Evolutionary conservation across 805 yeast species (phyloP), one percentile per base, ranked within the genome.

Genomic region (Wickerhamiella allomyrinae): DNA sequence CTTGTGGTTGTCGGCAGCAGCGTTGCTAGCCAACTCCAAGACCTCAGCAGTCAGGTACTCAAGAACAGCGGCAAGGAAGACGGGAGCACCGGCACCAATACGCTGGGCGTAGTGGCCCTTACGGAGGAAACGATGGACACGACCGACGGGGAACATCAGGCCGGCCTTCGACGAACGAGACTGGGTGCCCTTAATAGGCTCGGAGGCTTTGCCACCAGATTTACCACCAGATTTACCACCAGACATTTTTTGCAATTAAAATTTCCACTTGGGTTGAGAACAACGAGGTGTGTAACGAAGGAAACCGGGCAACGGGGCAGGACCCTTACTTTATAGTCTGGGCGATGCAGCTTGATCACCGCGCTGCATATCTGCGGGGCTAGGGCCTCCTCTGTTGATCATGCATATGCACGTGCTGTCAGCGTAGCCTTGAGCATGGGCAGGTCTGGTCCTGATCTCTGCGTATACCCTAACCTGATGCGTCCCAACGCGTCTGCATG

Each of bases 41-140:
- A 89, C 94, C 70, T 89, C 97, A 29, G 97, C 96, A 42, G 96
- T 86, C 59, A 89, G 70, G 67, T 89, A 89, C 66, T 89, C 97
- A 52, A 89, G 74, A 35, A 89, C 97, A 17, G 96, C 95, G 43
- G 96, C 87, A 51, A 89, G 71, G 63, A 89, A 89, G 49, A 89
- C 89, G 39, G 99, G 97, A 34, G 95, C 79, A 61, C 79, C 65
- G 62, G 81, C 74, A 45, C 95, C 95, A 39, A 85, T 93, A 62
- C 95, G 68, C 56, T 53, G 60, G 50, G 74, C 73, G 57, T 72
- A 75, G 65, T 83, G 84, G 50, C 80, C 83, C 63, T 73, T 79
- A 70, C 87, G 89, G 64, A 91, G 71, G 62, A 86, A 89, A 70
- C 98, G 77, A 75, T 91, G 89, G 55, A 91, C 86, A 79, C 99